A percentile compares a stretch with the other conserved stretches of the same genome.
Evolutionary conservation across 257 asterid genomes (phyloP).

Genomic region (Nicotiana noctiflora): DNA sequence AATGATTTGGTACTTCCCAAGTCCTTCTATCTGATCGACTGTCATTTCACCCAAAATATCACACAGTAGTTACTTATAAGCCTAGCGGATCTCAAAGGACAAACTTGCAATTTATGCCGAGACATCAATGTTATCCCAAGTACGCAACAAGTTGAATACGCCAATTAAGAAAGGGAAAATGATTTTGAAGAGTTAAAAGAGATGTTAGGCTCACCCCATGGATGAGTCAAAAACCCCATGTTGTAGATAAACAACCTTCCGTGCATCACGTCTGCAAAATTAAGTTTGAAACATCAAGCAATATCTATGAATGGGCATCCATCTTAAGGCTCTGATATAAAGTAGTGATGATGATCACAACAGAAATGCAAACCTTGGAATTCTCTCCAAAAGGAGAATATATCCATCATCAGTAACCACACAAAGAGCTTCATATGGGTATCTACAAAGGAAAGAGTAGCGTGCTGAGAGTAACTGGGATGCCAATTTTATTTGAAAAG

Average conservation of each 20-base stretch:
- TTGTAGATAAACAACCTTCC: constrained; percentile 87
- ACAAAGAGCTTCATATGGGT: constrained; percentile 88
- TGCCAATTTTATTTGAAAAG: background rate
- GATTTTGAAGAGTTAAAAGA: background rate
- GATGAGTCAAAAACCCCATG: constrained; percentile 98
- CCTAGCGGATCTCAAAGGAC: background rate
- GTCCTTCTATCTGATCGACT: background rate
- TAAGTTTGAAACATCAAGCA: constrained; percentile 19
- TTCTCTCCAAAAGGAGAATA: constrained; percentile 86
- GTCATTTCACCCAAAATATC: background rate
- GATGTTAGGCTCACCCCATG: constrained; percentile 70
- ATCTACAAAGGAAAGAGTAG: constrained; percentile 35
- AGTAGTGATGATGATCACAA: background rate
- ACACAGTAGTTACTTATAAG: background rate
- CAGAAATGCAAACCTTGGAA: constrained; percentile 62
- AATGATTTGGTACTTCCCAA: background rate
- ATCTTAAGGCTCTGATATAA: background rate
- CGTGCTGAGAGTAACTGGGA: background rate
- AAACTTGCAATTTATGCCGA: background rate
- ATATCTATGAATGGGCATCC: background rate
- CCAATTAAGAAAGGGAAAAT: constrained; percentile 7
- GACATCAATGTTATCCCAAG: background rate
- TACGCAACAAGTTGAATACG: background rate
- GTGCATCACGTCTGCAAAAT: constrained; percentile 71
- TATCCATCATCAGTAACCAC: constrained; percentile 96